Evolutionary conservation across 495 filamentous ascomycete species (phyloP), one percentile per base, ranked within the genome.

Genomic region (Trichoderma orchidacearum): DNA sequence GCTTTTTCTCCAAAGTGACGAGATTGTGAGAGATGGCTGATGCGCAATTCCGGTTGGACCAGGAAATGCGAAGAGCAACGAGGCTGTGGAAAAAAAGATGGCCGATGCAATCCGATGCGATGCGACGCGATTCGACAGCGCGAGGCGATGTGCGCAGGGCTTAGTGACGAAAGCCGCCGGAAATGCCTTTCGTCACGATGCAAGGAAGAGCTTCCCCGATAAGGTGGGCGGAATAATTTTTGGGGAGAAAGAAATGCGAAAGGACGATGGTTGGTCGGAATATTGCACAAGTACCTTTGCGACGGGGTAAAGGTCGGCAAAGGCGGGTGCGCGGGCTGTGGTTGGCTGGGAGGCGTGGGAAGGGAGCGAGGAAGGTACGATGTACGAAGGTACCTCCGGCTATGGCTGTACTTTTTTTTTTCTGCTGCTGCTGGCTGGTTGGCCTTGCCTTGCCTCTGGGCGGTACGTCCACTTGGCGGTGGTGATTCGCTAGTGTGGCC

Each of bases 91-190:
- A 36, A 15, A 7, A 36, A 7, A 17, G n/a, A 17, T 17, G 36
- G n/a, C 1, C 0, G n/a, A 41, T 41, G 41, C 38, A 21, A 48
- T 48, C 5, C 18, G 41, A 48, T 48, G 18, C 17, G 41, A 48
- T 48, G 41, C 41, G 41, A 48, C 13, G 15, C 32, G 32, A 35
- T 35, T 11, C 32, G n/a, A n/a, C 32, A 9, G 32, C 4, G 1
- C n/a, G 48, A 55, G 60, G 35, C 53, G 59, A 57, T 53, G 41
- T 57, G 59, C 29, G 41, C 41, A 30, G 28, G 13, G 30, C 1
- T 54, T 36, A 32, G 29, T 35, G 53, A 54, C 29, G 30, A 35
- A 36, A 32, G 3, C 21, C 13, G 53, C 25, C 35, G 53, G 21
- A 36, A n/a, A 54, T 35, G 53, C 2, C 30, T 35, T 35, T 32